Evolutionary conservation across 192 early-diverging fungal genomes (phyloP), one percentile per base, ranked within the genome.

Genomic region (Backusella parvicylindrica): DNA sequence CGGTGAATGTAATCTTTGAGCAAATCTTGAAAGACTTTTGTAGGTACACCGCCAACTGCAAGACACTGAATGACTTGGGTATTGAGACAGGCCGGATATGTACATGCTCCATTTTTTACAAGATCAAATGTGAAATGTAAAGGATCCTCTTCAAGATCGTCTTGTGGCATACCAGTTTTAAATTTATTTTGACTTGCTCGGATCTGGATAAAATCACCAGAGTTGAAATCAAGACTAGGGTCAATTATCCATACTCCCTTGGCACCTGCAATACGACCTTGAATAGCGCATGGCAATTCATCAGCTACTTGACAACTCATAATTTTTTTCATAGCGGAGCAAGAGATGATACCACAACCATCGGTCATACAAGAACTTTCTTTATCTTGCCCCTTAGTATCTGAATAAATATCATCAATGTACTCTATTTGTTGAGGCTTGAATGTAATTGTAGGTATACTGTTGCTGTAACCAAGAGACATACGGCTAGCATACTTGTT

Each of bases 191-290:
- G 81, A 9, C 71, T 74, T 28, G 56, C 7, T 8, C 81, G 63
- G 12, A 80, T 69, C 32, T 77, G 8, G 31, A 83, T 83, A 68
- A 75, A 80, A n/a, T 74, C 28, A 23, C 70, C 49, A 28, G 30
- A 18, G 3, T 40, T 64, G n/a, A 72, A 38, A 16, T 78, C 77
- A 1, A 68, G 26, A 12, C 33, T 28, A 16, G 74, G 78, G 11
- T 75, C 31, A 1, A 83, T 23, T 26, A 70, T 74, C 81, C 81
- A 83, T 28, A 83, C 18, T 0, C 81, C 81, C 64, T 83, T 83
- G 11, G 81, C 68, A 15, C 78, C 78, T 6, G 72, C 81, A 74
- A 83, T 83, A 41, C 81, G 75, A 0, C 74, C 81, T 77, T 83
- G 81, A 31, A 83, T 68, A 23, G 75, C 78, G 38, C 72, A 76